phyloP scores from a whole-genome alignment of 305 asterid species.

The Fraxinus dipetala region DNA sequence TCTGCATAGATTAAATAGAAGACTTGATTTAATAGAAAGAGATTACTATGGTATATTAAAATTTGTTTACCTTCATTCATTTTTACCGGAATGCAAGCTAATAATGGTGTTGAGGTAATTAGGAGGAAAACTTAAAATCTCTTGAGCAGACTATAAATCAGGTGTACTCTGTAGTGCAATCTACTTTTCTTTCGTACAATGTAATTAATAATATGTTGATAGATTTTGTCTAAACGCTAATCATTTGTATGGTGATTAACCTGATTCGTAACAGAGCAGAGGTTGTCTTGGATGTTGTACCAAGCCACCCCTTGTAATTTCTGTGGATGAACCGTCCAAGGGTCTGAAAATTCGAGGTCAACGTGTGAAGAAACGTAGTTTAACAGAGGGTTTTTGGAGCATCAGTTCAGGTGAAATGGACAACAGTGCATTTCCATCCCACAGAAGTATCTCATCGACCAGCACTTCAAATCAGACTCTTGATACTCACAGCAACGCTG shows the following conservation, averaged over 20 bases:
- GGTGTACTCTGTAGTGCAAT: background rate
- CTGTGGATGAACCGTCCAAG: conserved; percentile 70
- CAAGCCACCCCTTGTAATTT: conserved; percentile 58
- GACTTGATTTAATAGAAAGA: background rate
- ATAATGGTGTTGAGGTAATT: background rate
- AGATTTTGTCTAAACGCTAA: conserved; percentile 32
- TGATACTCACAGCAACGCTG: conserved; percentile 50
- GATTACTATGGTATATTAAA: background rate
- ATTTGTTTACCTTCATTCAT: background rate
- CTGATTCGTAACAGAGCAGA: conserved; percentile 89
- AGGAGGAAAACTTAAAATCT: background rate
- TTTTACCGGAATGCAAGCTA: background rate
- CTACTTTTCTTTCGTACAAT: background rate
- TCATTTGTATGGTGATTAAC: conserved; percentile 54
- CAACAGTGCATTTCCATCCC: conserved; percentile 67
- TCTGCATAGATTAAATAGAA: background rate
- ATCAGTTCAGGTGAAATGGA: conserved; percentile 73
- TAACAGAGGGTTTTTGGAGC: conserved; percentile 74
- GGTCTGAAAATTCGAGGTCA: conserved; percentile 61
- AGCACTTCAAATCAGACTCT: conserved; percentile 63
- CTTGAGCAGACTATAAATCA: background rate
- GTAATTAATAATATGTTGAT: background rate
- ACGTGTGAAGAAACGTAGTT: conserved; percentile 48
- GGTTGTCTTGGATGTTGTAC: conserved; percentile 89
- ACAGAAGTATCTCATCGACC: conserved; percentile 70